Base-by-base conservation (phyloP, 345 rosid species). In the Citrus maxima region DNA sequence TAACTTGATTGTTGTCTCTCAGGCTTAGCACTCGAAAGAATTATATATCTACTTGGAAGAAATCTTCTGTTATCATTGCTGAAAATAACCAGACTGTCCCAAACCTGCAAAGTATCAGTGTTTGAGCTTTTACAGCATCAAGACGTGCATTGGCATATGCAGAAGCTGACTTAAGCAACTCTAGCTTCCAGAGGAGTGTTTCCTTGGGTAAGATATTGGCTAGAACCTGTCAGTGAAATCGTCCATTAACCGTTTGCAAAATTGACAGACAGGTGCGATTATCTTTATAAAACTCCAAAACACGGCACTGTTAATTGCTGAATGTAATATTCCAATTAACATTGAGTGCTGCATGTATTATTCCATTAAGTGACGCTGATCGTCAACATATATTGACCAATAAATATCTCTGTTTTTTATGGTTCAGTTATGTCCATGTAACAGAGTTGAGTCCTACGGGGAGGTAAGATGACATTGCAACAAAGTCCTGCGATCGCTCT, bases 91-190 rank as follows among this genome's bases (percentile, higher is more conserved):
- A 18, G 78, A 22, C 37, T 22, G 30, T 28, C 46, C 49, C 62
- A 61, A 56, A 40, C 97, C 97, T 91, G n/a, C 81, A 80, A 79
- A 93, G 92, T 73, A 93, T 66, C 25, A 93, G 84, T 34, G 84
- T 85, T 78, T 93, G 88, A 68, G 95, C 97, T 79, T 81, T 89
- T 81, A 88, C 81, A 71, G 85, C 85, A 73, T 86, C 56, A 62
- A 91, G 89, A 49, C 82, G 88, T 35, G 89, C 85, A 79, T 85
- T 87, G 67, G 89, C 88, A 82, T 80, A 87, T 73, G 86, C 83
- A 63, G 95, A 83, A 82, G 92, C 93, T 82, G 89, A 79, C 78
- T 81, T 87, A 37, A 91, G 64, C 80, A 84, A 37, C 54, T 86
- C 63, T 67, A 84, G 77, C 75, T 82, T 86, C 87, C 89, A 84